A percentile compares a stretch with the other conserved stretches of the same genome.
phyloP scores from a whole-genome alignment of 768 basidiomycete genomes.

The Hebeloma cylindrosporum region DNA sequence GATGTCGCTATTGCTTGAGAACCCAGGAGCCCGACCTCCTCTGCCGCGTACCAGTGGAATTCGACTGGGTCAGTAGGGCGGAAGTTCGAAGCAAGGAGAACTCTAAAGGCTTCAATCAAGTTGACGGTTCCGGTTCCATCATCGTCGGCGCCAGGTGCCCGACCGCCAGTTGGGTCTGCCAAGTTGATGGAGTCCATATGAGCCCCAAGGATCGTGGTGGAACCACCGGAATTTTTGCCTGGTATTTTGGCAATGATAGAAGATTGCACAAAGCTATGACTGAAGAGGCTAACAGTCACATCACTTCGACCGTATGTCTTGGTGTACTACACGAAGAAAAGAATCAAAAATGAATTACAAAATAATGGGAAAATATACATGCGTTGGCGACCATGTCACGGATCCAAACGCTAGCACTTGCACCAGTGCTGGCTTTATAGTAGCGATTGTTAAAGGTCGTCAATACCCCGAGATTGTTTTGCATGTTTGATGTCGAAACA shows the following conservation, averaged over 20 bases:
- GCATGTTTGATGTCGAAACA: slow-evolving; percentile 34
- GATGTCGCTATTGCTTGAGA: slow-evolving; percentile 53
- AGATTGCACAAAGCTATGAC: slow-evolving; percentile 34
- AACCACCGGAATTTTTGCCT: slow-evolving; percentile 29
- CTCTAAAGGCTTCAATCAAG: slow-evolving; percentile 42
- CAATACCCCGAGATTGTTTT: slow-evolving; percentile 33
- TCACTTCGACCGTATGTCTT: slow-evolving; percentile 25
- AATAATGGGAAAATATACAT: slow-evolving; percentile 13
- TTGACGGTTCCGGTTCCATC: slow-evolving; percentile 48
- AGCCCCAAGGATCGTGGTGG: slow-evolving; percentile 38
- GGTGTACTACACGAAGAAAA: slow-evolving; percentile 21
- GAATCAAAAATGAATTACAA: not conserved
- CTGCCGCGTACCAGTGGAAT: slow-evolving; percentile 50
- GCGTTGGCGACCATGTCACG: slow-evolving; percentile 31
- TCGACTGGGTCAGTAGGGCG: slow-evolving; percentile 41
- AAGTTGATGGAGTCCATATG: slow-evolving; percentile 46
- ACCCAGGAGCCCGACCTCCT: slow-evolving; percentile 47
- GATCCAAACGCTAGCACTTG: slow-evolving; percentile 39
- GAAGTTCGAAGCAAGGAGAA: slow-evolving; percentile 39
- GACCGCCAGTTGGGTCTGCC: slow-evolving; percentile 36
- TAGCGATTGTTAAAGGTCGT: slow-evolving; percentile 45
- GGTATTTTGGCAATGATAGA: slow-evolving; percentile 39
- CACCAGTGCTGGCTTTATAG: slow-evolving; percentile 39
- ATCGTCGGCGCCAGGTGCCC: slow-evolving; percentile 51
- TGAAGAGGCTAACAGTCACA: slow-evolving; percentile 30